Evolutionary conservation across 23 red algal species (phyloP), one percentile per base, ranked within the genome.

Genomic region (Gracilaria gracilis): DNA sequence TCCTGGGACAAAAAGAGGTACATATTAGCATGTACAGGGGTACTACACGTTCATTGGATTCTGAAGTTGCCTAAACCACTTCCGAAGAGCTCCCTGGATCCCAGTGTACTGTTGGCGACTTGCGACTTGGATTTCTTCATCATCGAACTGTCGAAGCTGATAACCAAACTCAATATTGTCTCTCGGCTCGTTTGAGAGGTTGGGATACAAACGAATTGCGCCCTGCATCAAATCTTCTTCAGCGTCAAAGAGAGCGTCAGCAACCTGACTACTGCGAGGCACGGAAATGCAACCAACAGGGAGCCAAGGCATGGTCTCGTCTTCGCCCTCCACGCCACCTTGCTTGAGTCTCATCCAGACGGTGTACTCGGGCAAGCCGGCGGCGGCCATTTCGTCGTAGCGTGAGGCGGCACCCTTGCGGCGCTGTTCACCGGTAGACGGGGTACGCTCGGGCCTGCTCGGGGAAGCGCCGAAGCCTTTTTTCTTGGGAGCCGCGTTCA

Each of bases 281-380:
- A 95, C 93, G 46, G 93, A 67, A 21, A 95, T 57, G 47, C 81
- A 80, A 32, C 93, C 93, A 34, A 95, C 87, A 9, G 93, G 93
- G 19, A 87, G 83, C 93, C 93, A 95, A 0, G 90, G 90, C 90
- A 86, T 93, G 4, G 77, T 39, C 51, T 84, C 89, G 49, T 66
- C 37, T 25, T 91, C 66, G 25, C 90, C 93, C 13, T 42, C 17
- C 28, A 57, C 86, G 31, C 74, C 87, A 34, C 71, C 87, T 57
- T 77, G 40, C 73, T 81, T 80, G 49, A 90, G 76, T 36, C 93
- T 61, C 85, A 95, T 79, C 93, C 93, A 95, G 15, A 95, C 73
- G 15, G 81, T 91, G 79, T 95, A 95, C 79, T 95, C 93, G 14
- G 93, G 93, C 79, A 95, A 77, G 33, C 93, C 93, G 35, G 93